Base-by-base conservation (phyloP, 176 grass and related monocot species). In the Chloris gayana region DNA sequence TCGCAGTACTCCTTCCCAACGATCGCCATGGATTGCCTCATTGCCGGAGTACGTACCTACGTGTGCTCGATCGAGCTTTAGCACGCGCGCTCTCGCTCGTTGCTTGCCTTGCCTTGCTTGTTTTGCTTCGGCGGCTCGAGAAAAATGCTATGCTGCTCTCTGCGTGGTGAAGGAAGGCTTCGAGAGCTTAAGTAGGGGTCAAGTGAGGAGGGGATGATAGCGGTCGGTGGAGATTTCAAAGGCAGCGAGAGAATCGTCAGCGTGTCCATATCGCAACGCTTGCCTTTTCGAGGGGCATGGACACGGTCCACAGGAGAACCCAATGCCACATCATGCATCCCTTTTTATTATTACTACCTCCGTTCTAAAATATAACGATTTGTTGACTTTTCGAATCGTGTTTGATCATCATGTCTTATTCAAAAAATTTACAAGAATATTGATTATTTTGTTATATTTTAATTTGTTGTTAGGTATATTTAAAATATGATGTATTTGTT, bases 1-100 rank as follows among this genome's bases (percentile, higher is more conserved):
- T 81, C 78, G 88, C 86, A 98, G 76, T 95, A 98, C 86, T 88
- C 88, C 62, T 81, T 67, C 29, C 88, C 88, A 53, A 93, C 93
- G 17, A 98, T 75, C 44, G 74, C 75, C 67, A 85, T 78, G 33
- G 64, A 41, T 5, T 9, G 18, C 18, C 6, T 22, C 51, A 19
- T 2, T 13, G 18, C 73, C 51, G 38, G 67, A 38, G 22, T 18
- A 14, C n/a, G 14, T 17, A 26, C 7, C n/a, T 19, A 19, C 41
- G 29, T 51, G 62, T 12, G 22, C n/a, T 38, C 21, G 13, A 22
- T 4, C 2, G 19, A 33, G 38, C 26, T 41, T 56, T 10, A 1
- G 38, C 58, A 42, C 58, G 57, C 44, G 57, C 33, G 49, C 73
- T 84, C 27, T 69, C 49, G 12, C 35, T 54, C n/a, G 41, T 39